phyloP scores from a whole-genome alignment of 768 basidiomycete genomes.

The Coprinopsis cinerea region DNA sequence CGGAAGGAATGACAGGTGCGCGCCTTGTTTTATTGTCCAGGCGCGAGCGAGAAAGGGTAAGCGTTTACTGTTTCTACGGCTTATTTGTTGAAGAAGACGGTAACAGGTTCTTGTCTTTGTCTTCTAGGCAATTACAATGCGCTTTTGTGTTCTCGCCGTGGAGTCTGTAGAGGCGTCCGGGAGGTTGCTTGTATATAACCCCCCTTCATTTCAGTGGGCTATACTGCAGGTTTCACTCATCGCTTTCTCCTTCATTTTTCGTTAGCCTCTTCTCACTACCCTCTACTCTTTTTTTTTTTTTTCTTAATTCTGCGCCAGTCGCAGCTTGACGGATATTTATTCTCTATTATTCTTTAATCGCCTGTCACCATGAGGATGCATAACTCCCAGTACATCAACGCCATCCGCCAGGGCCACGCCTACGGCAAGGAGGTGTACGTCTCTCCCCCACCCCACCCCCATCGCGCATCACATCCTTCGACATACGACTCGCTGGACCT shows the following conservation, averaged over 20 bases:
- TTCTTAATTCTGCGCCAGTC: not conserved
- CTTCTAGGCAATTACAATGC: not conserved
- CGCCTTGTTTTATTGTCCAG: no score
- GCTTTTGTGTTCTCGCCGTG: not conserved
- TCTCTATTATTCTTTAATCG: not conserved
- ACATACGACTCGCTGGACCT: not conserved
- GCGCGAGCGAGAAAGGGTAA: no score
- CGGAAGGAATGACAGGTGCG: no score
- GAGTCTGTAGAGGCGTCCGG: not conserved
- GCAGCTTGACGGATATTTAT: not conserved
- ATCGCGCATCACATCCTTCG: not conserved
- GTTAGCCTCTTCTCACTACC: not conserved
- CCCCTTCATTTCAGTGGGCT: no score
- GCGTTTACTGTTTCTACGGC: not conserved
- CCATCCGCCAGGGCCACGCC: not conserved
- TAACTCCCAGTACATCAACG: no score
- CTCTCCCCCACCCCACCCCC: not conserved
- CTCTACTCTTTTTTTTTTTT: not conserved
- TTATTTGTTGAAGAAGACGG: not conserved
- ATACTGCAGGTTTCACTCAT: not conserved
- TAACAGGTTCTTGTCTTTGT: not conserved
- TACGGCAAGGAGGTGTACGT: not conserved
- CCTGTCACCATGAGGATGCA: not conserved
- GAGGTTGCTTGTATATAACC: no score
- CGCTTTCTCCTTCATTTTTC: not conserved